Conservation (phyloP, 176 grass and related monocot genomes). For the Zoysia japonica region DNA sequence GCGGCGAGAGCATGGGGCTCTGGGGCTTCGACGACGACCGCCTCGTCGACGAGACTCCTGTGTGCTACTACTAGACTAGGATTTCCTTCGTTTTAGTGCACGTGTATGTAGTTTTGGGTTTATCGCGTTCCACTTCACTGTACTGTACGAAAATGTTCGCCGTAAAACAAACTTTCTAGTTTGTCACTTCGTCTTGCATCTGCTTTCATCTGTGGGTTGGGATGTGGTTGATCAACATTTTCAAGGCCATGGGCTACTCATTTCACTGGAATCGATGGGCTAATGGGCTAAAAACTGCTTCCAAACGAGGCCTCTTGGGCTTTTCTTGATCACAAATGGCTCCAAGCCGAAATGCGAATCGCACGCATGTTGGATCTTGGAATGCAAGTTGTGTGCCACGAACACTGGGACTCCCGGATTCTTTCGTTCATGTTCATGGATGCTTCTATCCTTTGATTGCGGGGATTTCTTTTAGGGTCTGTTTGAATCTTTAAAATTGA, state of each 20-base stretch:
- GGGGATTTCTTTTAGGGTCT: too few species aligned
- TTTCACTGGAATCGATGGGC: neutral
- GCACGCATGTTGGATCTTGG: too few species aligned
- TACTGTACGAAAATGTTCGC: neutral
- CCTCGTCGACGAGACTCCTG: constrained; percentile 33
- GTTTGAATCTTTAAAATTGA: too few species aligned
- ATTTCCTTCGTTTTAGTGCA: neutral
- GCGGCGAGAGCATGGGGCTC: constrained; percentile 34
- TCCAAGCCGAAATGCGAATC: neutral
- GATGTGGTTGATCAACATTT: neutral
- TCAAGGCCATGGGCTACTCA: neutral
- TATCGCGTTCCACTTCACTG: neutral
- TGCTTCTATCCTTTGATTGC: too few species aligned
- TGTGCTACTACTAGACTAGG: neutral
- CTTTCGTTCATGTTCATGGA: too few species aligned
- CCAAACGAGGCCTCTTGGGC: neutral
- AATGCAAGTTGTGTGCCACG: too few species aligned
- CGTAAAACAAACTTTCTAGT: neutral
- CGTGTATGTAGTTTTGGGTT: neutral
- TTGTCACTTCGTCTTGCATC: neutral
- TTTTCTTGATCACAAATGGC: neutral
- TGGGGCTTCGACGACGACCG: constrained; percentile 68
- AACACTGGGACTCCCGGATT: too few species aligned
- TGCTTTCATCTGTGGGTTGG: neutral
- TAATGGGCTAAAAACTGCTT: neutral